Evolutionary conservation across 208 protist genomes (phyloP).

Genomic region (Herpetomonas muscarum): DNA sequence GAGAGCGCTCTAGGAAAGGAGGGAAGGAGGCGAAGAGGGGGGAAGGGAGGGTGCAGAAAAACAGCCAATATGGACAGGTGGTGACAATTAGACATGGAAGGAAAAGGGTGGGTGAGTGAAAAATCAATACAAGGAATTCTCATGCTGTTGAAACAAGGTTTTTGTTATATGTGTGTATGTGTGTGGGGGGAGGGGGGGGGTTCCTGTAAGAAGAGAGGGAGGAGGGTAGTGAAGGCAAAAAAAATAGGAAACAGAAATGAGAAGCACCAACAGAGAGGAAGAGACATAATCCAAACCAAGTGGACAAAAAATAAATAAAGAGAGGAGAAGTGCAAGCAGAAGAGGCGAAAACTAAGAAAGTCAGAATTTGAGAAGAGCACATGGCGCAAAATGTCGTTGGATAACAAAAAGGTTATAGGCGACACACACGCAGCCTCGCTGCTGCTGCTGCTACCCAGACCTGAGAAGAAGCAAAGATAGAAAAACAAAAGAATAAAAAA

Average conservation of each 20-base stretch:
- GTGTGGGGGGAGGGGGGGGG: not conserved
- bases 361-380: too few species aligned
- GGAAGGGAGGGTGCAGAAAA: not conserved
- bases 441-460: too few species aligned
- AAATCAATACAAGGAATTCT: not conserved
- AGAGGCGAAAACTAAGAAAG: too few species aligned
- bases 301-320: conserved; percentile 1
- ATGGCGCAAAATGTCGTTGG: too few species aligned
- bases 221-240: not conserved
- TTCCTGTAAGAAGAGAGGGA: not conserved
- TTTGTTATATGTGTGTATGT: too few species aligned
- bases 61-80: not conserved
- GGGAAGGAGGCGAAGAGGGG: not conserved
- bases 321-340: not conserved
- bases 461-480: too few species aligned
- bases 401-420: too few species aligned
- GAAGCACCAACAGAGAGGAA: not conserved
- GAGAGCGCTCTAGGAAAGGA: too few species aligned
- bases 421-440: too few species aligned
- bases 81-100: not conserved
- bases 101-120: not conserved
- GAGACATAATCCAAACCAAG: not conserved
- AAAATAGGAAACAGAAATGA: not conserved
- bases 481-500: conserved; percentile 1
- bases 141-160: too few species aligned